phyloP scores from a whole-genome alignment of 306 rosid species.

The Heteromeles arbutifolia region DNA sequence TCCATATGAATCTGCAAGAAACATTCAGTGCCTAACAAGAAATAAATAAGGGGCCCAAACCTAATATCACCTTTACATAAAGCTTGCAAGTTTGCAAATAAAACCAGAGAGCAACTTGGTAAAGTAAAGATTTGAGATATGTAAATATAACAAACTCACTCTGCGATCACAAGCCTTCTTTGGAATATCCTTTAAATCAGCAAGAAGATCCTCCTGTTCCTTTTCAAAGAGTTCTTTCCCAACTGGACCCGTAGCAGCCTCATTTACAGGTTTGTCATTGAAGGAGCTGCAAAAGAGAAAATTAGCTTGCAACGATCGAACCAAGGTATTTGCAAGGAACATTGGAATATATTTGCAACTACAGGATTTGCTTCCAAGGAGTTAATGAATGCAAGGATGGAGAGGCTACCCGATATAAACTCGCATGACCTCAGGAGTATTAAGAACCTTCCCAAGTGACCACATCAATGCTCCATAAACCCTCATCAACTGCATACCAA shows the following conservation, averaged over 20 bases:
- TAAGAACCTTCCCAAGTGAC: slow-evolving; percentile 95
- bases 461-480: slow-evolving; percentile 97
- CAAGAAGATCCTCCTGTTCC: slow-evolving; percentile 90
- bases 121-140: background rate
- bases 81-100: background rate
- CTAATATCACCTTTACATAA: background rate
- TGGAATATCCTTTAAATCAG: slow-evolving; percentile 85
- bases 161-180: slow-evolving; percentile 90
- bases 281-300: slow-evolving; percentile 56
- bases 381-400: slow-evolving; percentile 7
- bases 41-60: background rate
- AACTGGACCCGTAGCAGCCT: slow-evolving; percentile 47
- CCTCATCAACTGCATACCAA: slow-evolving; percentile 71
- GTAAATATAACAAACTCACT: slow-evolving; percentile 40
- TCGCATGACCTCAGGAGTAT: slow-evolving; percentile 87
- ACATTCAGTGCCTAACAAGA: background rate
- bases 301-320: background rate
- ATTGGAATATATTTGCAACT: background rate
- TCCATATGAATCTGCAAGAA: background rate
- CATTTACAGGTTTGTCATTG: slow-evolving; percentile 66
- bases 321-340: background rate
- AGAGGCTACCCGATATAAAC: slow-evolving; percentile 83
- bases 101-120: background rate
- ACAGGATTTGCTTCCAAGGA: background rate
- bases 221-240: slow-evolving; percentile 84